Conservation (phyloP, 192 early-diverging fungal genomes). For the Chytriomyces sp. region DNA sequence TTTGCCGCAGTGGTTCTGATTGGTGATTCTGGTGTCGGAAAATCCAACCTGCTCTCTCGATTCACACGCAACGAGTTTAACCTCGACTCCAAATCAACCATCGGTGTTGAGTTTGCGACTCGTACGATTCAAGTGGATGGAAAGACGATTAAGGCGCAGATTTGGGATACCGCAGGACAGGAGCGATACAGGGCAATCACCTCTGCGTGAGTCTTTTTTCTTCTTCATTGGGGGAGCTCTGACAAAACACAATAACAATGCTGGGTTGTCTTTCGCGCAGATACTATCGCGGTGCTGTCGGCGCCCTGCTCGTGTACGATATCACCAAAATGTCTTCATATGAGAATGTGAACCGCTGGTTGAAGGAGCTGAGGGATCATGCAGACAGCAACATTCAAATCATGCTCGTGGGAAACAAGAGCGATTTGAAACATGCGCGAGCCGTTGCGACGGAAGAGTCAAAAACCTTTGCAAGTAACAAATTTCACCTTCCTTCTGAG, state of each 20-base stretch:
- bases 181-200: constrained; percentile 66
- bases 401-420: constrained; percentile 99
- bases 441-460: constrained; percentile 98
- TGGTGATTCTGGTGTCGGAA: constrained; percentile 95
- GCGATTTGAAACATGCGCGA: constrained; percentile 91
- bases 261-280: constrained; percentile 41
- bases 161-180: constrained; percentile 98
- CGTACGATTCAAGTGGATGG: constrained; percentile 93
- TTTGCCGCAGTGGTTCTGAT: constrained; percentile 62
- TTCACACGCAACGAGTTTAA: constrained; percentile 99
- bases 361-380: constrained; percentile 83
- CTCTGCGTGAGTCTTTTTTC: constrained; percentile 53
- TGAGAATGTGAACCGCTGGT: constrained; percentile 95
- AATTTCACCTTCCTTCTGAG: constrained; percentile 2
- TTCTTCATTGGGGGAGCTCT: constrained; percentile 6
- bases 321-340: constrained; percentile 96
- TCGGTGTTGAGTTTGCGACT: constrained; percentile 98
- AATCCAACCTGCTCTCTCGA: constrained; percentile 95
- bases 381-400: constrained; percentile 95
- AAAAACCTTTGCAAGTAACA: constrained; percentile 89
- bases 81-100: constrained; percentile 97
- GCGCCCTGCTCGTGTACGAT: constrained; percentile 96
- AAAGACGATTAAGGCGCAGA: constrained; percentile 99
- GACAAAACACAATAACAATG: constrained; percentile 57
- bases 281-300: constrained; percentile 73